phyloP scores from a whole-genome alignment of 192 early-diverging fungal genomes.

The Backusella circina region DNA sequence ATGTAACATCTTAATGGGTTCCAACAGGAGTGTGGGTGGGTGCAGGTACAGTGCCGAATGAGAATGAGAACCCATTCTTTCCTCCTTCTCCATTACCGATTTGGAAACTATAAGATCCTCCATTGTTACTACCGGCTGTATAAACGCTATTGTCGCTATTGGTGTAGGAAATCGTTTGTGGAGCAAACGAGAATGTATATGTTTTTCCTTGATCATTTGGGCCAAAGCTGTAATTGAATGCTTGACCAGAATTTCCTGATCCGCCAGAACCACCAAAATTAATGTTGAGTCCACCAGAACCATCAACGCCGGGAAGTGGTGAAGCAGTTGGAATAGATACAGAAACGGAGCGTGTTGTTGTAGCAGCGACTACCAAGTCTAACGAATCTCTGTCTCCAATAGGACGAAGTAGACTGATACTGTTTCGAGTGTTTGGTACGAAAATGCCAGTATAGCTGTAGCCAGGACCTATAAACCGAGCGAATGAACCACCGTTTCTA shows the following conservation, averaged over 20 bases:
- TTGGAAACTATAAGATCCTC: too few species aligned
- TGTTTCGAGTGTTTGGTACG: not conserved
- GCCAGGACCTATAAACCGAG: not conserved
- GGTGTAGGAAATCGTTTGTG: not conserved
- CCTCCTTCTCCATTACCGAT: not conserved
- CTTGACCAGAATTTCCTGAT: not conserved
- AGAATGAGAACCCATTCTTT: not conserved
- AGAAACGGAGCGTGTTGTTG: not conserved
- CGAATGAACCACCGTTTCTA: not conserved
- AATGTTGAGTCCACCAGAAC: not conserved
- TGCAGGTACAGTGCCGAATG: not conserved
- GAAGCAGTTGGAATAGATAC: not conserved
- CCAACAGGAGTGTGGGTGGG: not conserved
- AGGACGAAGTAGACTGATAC: not conserved
- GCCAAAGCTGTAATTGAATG: not conserved
- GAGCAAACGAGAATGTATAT: not conserved
- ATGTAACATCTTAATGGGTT: not conserved
- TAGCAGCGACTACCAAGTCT: not conserved
- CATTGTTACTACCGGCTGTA: too few species aligned
- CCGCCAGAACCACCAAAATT: not conserved
- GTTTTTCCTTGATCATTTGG: not conserved
- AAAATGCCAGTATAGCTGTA: not conserved
- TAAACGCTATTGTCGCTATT: not conserved
- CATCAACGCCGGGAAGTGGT: not conserved
- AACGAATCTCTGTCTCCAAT: not conserved